phyloP scores from a whole-genome alignment of 2,329 filamentous ascomycete species.

The Epichloe sibirici region DNA sequence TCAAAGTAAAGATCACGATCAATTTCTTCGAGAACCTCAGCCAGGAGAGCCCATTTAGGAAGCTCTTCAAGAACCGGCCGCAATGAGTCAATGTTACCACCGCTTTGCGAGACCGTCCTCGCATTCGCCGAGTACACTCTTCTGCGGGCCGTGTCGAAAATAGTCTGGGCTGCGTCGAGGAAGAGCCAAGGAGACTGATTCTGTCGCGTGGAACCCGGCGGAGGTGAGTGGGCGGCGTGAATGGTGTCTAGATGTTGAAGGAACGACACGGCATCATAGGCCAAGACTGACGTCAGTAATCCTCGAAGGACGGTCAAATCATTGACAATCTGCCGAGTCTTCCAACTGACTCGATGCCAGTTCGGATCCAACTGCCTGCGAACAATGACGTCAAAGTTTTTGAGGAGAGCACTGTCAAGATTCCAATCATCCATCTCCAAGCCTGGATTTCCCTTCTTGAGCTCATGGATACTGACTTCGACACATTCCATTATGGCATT shows the following conservation, averaged over 20 bases:
- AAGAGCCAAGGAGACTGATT: constrained; percentile 94
- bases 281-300: constrained; percentile 70
- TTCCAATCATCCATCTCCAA: constrained; percentile 97
- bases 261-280: constrained; percentile 83
- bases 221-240: constrained; percentile 77
- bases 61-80: constrained; percentile 82
- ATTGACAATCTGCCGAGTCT: constrained; percentile 86
- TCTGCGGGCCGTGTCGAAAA: constrained; percentile 81
- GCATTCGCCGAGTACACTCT: constrained; percentile 70
- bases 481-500: constrained; percentile 93
- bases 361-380: constrained; percentile 86
- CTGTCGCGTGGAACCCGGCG: constrained; percentile 74
- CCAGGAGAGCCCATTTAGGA: constrained; percentile 82
- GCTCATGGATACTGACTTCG: constrained; percentile 83
- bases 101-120: constrained; percentile 32
- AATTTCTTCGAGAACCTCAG: constrained; percentile 88
- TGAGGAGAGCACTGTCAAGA: constrained; percentile 80
- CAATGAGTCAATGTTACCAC: constrained; percentile 46
- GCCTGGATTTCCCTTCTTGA: constrained; percentile 81
- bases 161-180: constrained; percentile 83
- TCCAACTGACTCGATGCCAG: constrained; percentile 93
- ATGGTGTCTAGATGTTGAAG: constrained; percentile 91
- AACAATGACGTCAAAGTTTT: constrained; percentile 82
- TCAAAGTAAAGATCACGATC: constrained; percentile 84
- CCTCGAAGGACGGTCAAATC: constrained; percentile 74